Evolutionary conservation across 1,284 basidiomycete genomes (phyloP).

Genomic region (Ustilago hordei): DNA sequence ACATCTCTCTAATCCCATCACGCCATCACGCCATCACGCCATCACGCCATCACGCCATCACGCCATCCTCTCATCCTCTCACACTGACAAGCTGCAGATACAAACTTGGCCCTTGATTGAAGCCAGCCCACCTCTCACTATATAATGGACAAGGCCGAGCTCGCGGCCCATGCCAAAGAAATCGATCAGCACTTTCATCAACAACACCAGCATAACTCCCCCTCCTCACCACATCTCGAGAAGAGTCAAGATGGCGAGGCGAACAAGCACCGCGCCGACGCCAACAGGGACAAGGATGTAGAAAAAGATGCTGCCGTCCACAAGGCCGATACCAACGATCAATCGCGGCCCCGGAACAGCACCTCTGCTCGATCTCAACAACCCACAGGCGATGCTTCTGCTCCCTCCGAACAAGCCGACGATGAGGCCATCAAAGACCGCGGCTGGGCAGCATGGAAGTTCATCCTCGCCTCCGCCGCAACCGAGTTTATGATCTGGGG

Average conservation of each 20-base stretch:
- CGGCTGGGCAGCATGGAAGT: slow-evolving; percentile 44
- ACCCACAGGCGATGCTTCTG: background rate
- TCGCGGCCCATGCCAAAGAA: slow-evolving; percentile 20
- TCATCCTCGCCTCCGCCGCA: slow-evolving; percentile 33
- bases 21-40: slow-evolving; percentile 22
- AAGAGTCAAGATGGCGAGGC: background rate
- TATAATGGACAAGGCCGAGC: slow-evolving; percentile 37
- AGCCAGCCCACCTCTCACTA: background rate
- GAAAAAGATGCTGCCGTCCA: background rate
- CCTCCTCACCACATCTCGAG: too few relatives aligned
- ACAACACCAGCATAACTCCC: background rate
- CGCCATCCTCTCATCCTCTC: background rate
- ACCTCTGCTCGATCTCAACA: background rate
- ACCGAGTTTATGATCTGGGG: slow-evolving; percentile 60
- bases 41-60: slow-evolving; percentile 19
- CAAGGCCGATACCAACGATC: background rate
- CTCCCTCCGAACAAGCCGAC: background rate
- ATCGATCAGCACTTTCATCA: slow-evolving; percentile 13
- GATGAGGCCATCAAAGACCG: slow-evolving; percentile 20
- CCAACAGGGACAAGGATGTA: background rate
- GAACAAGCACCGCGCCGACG: background rate
- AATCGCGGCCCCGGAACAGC: background rate
- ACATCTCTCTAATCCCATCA: slow-evolving; percentile 4
- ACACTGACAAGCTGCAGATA: background rate
- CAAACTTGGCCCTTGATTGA: background rate